Conservation (phyloP, 441 rosid genomes). For the Adansonia grandidieri region DNA sequence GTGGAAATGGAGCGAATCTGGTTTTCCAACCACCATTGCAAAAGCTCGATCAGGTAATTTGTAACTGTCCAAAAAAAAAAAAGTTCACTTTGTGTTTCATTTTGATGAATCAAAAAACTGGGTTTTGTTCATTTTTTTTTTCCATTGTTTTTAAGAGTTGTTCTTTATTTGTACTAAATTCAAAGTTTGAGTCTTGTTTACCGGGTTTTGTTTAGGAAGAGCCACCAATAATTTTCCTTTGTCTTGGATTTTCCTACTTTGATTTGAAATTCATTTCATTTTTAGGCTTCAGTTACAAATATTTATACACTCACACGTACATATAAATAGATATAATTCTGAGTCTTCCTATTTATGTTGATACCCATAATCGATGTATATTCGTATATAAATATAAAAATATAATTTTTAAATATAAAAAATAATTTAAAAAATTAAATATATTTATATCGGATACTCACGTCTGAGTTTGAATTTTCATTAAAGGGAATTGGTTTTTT, state of each 20-base stretch:
- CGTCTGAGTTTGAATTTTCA: too few species aligned
- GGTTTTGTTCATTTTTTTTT: background rate
- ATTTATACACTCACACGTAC: background rate
- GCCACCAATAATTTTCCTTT: background rate
- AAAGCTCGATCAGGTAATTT: slow-evolving; percentile 44
- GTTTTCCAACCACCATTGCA: slow-evolving; percentile 36
- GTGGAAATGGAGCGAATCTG: slow-evolving; percentile 48
- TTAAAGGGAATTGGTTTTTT: slow-evolving; percentile 37
- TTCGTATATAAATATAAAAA: too few species aligned
- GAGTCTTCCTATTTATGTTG: too few species aligned
- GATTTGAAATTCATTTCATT: slow-evolving; percentile 5
- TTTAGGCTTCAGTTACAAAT: background rate
- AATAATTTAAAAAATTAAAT: too few species aligned
- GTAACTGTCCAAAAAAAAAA: slow-evolving; percentile 24
- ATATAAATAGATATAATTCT: too few species aligned
- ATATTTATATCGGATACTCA: too few species aligned
- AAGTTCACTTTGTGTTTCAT: background rate
- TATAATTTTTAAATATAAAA: too few species aligned
- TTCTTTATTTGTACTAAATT: background rate
- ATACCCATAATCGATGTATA: too few species aligned
- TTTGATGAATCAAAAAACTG: background rate
- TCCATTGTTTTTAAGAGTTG: too few species aligned
- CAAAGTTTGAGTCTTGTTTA: background rate
- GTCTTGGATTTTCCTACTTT: background rate
- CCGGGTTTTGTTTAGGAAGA: background rate